Conservation (phyloP, 2,329 filamentous ascomycete genomes). For the Anisogramma anomala region DNA sequence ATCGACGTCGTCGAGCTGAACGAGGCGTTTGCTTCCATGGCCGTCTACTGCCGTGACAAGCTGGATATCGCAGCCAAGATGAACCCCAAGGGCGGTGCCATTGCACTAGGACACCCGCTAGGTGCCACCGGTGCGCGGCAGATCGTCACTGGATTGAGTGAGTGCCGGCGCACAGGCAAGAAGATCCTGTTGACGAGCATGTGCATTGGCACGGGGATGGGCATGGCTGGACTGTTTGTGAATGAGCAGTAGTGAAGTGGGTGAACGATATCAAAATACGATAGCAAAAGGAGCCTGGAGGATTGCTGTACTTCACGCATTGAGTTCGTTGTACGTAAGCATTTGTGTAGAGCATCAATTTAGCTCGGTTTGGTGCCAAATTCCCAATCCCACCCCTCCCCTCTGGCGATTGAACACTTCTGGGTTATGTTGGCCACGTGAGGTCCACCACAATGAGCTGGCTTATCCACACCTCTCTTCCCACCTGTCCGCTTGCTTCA, state of each 20-base stretch:
- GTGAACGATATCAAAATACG: too few species aligned
- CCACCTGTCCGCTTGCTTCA: too few species aligned
- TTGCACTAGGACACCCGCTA: conserved; percentile 74
- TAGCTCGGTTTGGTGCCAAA: too few species aligned
- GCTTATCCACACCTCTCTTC: too few species aligned
- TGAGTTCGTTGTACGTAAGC: background rate
- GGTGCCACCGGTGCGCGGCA: conserved; percentile 67
- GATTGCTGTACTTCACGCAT: background rate
- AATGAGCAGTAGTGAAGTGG: conserved; percentile 20
- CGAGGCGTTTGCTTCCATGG: conserved; percentile 97
- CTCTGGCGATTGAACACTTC: too few species aligned
- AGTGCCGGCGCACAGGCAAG: conserved; percentile 73
- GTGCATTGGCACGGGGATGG: conserved; percentile 62
- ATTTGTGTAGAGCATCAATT: too few species aligned
- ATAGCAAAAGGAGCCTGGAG: too few species aligned
- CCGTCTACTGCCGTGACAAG: conserved; percentile 75
- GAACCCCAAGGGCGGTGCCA: conserved; percentile 71
- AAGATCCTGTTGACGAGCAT: conserved; percentile 88
- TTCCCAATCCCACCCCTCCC: too few species aligned
- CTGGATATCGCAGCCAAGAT: conserved; percentile 64
- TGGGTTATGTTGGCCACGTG: too few species aligned
- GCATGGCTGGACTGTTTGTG: conserved; percentile 14
- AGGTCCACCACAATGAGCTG: too few species aligned
- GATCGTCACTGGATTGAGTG: conserved; percentile 81
- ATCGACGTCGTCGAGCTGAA: conserved; percentile 90